Evolutionary conservation across 768 basidiomycete species (phyloP).

Genomic region (Lyophyllum atratum): DNA sequence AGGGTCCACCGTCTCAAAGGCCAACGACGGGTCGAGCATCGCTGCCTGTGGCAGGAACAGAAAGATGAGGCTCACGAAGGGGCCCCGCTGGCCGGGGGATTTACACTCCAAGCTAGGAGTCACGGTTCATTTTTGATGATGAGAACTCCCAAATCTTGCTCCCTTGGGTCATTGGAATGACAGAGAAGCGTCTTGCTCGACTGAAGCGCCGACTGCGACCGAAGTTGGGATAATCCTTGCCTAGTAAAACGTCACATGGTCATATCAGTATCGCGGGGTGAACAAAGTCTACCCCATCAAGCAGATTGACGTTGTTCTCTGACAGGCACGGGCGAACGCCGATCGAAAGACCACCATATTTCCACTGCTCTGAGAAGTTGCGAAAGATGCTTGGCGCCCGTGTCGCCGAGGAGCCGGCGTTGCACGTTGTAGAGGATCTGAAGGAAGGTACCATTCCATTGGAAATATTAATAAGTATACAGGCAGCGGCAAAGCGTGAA

Average conservation of each 20-base stretch:
- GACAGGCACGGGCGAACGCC: background rate
- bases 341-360: background rate
- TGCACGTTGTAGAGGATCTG: background rate
- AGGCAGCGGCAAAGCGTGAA: background rate
- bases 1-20: constrained; percentile 6
- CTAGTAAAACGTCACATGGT: constrained; percentile 1
- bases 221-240: background rate
- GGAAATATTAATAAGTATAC: background rate
- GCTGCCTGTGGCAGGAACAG: constrained; percentile 3
- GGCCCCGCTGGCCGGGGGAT: background rate
- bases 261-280: background rate
- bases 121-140: background rate
- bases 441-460: background rate
- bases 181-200: background rate
- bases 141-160: background rate
- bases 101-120: background rate
- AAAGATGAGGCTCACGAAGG: background rate
- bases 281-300: background rate
- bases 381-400: background rate
- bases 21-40: constrained; percentile 13
- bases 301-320: background rate
- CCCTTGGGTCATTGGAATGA: background rate
- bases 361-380: background rate
- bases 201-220: background rate
- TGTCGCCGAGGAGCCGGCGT: background rate